Evolutionary conservation across 306 rosid genomes (phyloP).

Genomic region (Vigna reflexopilosa): DNA sequence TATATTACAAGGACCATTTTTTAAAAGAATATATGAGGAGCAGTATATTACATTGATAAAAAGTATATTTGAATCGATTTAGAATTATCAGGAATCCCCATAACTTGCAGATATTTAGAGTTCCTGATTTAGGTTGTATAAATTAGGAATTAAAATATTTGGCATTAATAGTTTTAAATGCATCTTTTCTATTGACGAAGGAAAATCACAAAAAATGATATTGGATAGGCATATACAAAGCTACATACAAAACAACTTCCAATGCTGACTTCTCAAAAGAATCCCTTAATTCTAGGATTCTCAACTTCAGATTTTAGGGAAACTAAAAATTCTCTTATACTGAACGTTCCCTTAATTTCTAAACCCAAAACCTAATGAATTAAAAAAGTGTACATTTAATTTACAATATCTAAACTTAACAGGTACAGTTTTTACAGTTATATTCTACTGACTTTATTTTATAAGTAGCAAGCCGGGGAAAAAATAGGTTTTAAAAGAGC

Average conservation of each 20-base stretch:
- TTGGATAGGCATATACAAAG: no score
- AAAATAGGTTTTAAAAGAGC: conserved; percentile 9
- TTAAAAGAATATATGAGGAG: no score
- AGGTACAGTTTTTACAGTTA: conserved; percentile 10
- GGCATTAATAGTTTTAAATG: neutral
- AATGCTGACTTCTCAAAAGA: neutral
- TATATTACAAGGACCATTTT: no score
- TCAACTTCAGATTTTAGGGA: neutral
- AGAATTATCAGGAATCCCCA: neutral
- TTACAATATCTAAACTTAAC: neutral
- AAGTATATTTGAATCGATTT: neutral
- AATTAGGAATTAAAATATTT: neutral
- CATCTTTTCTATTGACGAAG: neutral
- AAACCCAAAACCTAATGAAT: neutral
- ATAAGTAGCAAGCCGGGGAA: neutral
- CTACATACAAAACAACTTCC: neutral
- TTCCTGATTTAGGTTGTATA: neutral
- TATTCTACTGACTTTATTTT: conserved; percentile 10
- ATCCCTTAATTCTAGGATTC: neutral
- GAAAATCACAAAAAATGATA: neutral
- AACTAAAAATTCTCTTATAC: neutral
- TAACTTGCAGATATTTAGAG: no score
- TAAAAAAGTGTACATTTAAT: neutral
- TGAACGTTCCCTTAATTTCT: neutral
- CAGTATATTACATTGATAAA: no score